Evolutionary conservation across 495 filamentous ascomycete species (phyloP).

Genomic region (Aspergillus olivimuriae): DNA sequence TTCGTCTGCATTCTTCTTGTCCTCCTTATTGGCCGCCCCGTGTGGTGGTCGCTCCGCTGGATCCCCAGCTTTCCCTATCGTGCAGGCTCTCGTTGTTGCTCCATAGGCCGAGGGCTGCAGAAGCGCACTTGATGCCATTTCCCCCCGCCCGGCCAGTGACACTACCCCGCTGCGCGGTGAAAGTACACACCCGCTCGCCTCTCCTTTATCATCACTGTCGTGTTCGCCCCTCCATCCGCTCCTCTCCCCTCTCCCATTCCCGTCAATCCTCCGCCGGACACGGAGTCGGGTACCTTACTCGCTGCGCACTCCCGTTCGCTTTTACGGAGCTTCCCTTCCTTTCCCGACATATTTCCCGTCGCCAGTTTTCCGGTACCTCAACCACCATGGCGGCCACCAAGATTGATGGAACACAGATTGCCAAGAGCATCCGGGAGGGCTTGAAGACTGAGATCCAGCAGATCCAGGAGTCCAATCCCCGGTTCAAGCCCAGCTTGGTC

Average conservation of each 20-base stretch:
- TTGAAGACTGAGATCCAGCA: conserved; percentile 73
- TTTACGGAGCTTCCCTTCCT: conserved; percentile 6
- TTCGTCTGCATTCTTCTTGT: no score
- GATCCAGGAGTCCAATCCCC: conserved; percentile 71
- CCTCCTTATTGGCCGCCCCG: no score
- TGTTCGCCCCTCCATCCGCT: conserved; percentile 3
- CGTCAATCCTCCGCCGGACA: conserved; percentile 8
- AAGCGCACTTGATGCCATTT: conserved; percentile 29
- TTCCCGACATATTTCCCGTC: conserved; percentile 5
- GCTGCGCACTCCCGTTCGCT: conserved; percentile 5
- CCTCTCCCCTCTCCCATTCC: conserved; percentile 2
- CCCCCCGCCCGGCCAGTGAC: conserved; percentile 27
- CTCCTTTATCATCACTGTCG: conserved; percentile 3
- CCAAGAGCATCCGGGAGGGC: conserved; percentile 75
- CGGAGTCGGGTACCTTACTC: conserved; percentile 9
- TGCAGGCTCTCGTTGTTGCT: no score
- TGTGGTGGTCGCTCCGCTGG: background rate
- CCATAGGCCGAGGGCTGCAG: conserved; percentile 9
- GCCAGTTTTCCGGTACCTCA: conserved; percentile 22
- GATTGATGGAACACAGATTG: conserved; percentile 94
- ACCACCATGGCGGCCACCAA: conserved; percentile 74
- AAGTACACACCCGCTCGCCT: conserved; percentile 11
- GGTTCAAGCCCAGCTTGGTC: conserved; percentile 80
- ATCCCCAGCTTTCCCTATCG: conserved; percentile 7
- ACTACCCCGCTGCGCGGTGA: conserved; percentile 31